These are phyloP conservation scores for Ophiostoma australiae DNA, from an alignment of 2,329 filamentous ascomycete genomes.

Conservation along the genomic window DNA sequence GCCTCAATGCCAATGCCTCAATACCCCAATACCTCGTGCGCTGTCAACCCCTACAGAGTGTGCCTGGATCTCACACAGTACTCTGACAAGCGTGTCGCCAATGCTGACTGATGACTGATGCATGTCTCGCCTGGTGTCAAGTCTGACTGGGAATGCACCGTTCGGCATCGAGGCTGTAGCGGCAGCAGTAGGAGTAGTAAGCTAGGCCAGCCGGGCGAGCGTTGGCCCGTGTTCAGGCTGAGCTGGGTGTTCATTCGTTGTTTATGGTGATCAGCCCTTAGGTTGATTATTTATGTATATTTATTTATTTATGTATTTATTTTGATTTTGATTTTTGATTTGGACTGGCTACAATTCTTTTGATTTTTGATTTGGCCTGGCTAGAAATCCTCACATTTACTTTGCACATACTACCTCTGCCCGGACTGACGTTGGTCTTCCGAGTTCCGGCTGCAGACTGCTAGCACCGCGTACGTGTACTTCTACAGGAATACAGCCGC, in stretches of 20 bases:
- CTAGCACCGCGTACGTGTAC: neutral
- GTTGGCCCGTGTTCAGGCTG: conserved; percentile 2
- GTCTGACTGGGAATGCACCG: neutral
- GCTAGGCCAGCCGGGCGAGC: neutral
- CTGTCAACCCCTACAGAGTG: neutral
- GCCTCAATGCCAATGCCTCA: neutral
- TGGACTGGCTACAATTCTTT: no score
- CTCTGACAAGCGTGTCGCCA: no score
- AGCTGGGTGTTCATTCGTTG: no score
- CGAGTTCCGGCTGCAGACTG: neutral
- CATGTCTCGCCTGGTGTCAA: neutral
- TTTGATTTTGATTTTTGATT: neutral
- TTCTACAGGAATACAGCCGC: neutral
- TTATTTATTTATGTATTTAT: neutral
- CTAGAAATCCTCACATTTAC: neutral
- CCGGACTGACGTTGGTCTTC: neutral
- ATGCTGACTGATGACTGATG: neutral
- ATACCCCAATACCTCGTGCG: neutral
- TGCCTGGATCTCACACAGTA: neutral
- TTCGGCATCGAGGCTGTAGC: neutral
- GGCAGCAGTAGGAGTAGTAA: neutral
- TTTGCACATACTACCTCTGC: neutral
- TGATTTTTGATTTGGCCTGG: no score
- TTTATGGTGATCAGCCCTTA: no score
- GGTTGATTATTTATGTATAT: neutral